Evolutionary conservation across 345 rosid species (phyloP).

Genomic region (Sisymbrium altissimum): DNA sequence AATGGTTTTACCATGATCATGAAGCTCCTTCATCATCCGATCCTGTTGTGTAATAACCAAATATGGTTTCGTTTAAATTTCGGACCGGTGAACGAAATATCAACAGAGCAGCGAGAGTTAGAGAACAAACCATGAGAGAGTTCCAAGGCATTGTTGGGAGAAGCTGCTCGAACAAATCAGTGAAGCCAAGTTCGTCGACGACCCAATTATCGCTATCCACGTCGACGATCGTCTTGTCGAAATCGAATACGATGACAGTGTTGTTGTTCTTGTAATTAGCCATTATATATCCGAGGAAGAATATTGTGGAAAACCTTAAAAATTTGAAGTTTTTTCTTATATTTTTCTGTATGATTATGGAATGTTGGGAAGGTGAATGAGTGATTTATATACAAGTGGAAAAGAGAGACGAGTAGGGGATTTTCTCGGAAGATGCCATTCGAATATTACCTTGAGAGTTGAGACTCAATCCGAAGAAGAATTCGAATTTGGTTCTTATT

Average conservation of each 20-base stretch:
- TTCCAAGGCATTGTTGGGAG: constrained; percentile 85
- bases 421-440: constrained; percentile 29
- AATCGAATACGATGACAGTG: constrained; percentile 56
- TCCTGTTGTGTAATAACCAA: constrained; percentile 38
- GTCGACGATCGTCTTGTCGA: constrained; percentile 76
- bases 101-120: background rate
- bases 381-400: constrained; percentile 14
- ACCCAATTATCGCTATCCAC: constrained; percentile 78
- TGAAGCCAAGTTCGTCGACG: constrained; percentile 60
- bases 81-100: background rate
- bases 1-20: constrained; percentile 52
- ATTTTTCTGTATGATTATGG: background rate
- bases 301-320: background rate
- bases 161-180: constrained; percentile 60
- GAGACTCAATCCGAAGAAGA: background rate
- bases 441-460: constrained; percentile 24
- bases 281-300: background rate
- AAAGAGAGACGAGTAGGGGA: background rate
- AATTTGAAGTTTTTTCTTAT: background rate
- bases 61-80: background rate
- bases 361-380: constrained; percentile 6
- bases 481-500: background rate
- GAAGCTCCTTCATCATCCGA: constrained; percentile 73
- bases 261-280: constrained; percentile 16
- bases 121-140: constrained; percentile 59